Base-by-base conservation (phyloP, 192 early-diverging fungal species). In the Backusella australiensis region DNA sequence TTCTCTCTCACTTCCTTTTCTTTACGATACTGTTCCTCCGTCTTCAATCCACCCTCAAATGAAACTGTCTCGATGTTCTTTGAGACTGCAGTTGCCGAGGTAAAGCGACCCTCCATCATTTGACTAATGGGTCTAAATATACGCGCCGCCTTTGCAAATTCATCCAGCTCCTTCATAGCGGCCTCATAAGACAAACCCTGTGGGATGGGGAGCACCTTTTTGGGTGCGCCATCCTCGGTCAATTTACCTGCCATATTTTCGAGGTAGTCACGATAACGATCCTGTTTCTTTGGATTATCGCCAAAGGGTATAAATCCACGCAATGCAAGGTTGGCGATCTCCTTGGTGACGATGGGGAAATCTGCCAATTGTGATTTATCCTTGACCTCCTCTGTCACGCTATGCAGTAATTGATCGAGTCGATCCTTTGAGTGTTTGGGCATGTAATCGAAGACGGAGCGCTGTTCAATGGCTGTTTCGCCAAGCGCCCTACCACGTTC, bases 241-340 rank as follows among this genome's bases (percentile, higher is more conserved):
- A 79, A 41, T 11, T 88, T 38, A 11, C 88, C 91, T n/a, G 92
- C 89, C 38, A 89, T 87, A 11, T 83, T 75, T 77, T 93, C 87
- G 32, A 96, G 69, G 78, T 91, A 96, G 2, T 85, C 67, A 35
- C 86, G 86, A 82, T 96, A 96, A 26, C 95, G 86, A 6, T 59
- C 81, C 75, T 96, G 95, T 69, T 96, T 96, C 1, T 86, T 81
- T 7, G 83, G 59, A 68, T 91, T 89, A 46, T 86, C 88, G 15
- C 84, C 86, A 84, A 94, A 96, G 0, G 95, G 95, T 74, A 95
- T 91, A 76, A 92, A 95, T 14, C 94, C 94, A 78, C 88, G 88
- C 15, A 96, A 73, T 0, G 94, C 93, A 0, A 88, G 85, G 52
- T 84, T 29, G 0, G 95, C 95, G 0, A 88, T 83, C n/a, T 86